These are phyloP conservation scores for Quercus alba DNA, from an alignment of 306 rosid genomes.

Conservation along the genomic window DNA sequence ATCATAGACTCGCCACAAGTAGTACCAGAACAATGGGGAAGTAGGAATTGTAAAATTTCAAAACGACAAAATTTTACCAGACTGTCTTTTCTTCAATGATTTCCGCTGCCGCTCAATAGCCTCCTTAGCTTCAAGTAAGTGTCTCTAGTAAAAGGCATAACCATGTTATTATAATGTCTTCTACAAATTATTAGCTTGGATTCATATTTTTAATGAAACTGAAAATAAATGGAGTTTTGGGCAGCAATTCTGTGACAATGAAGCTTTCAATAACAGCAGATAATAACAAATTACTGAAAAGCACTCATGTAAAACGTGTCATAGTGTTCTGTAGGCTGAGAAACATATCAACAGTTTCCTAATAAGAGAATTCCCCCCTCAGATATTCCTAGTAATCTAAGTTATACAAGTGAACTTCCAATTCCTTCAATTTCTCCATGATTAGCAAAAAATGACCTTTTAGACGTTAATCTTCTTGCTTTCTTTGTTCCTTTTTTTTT, in stretches of 20 bases:
- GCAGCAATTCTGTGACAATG: background rate
- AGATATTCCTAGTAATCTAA: too few species aligned
- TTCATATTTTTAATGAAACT: background rate
- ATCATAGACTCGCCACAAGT: constrained; percentile 11
- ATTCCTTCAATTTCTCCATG: too few species aligned
- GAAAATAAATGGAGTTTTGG: constrained; percentile 6
- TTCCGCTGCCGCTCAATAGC: constrained; percentile 93
- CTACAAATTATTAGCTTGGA: constrained; percentile 6
- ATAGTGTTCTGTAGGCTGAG: too few species aligned
- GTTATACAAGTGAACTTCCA: too few species aligned
- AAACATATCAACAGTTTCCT: too few species aligned
- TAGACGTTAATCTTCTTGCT: too few species aligned
- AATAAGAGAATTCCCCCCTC: too few species aligned
- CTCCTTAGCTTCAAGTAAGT: constrained; percentile 84
- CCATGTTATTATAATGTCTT: constrained; percentile 2
- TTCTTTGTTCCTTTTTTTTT: too few species aligned
- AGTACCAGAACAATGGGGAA: constrained; percentile 6
- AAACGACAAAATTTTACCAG: constrained; percentile 41
- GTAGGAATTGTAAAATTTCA: background rate
- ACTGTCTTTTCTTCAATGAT: constrained; percentile 79
- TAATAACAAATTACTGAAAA: too few species aligned
- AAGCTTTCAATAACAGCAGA: background rate
- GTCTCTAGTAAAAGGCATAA: constrained; percentile 49
- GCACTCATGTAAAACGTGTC: too few species aligned
- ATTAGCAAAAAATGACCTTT: too few species aligned